Conservation (phyloP, 805 yeast species). For the Metschnikowia peoriensis region DNA sequence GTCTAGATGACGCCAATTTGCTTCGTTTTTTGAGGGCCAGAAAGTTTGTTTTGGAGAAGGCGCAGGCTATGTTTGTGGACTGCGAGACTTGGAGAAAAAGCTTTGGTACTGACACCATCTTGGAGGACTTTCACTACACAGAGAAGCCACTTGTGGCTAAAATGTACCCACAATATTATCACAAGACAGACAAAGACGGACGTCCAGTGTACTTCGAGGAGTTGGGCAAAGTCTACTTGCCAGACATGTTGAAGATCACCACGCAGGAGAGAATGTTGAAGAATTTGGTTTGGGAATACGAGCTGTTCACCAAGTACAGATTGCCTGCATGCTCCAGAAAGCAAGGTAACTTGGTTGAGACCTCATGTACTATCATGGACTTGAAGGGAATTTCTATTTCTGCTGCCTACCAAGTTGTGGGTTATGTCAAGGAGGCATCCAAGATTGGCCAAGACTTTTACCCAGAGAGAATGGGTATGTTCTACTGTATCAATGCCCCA, state of each 20-base stretch:
- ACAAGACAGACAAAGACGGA: slow-evolving; percentile 95
- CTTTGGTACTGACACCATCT: slow-evolving; percentile 82
- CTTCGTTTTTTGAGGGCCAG: slow-evolving; percentile 91
- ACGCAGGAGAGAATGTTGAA: slow-evolving; percentile 94
- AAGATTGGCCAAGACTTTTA: slow-evolving; percentile 94
- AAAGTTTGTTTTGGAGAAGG: slow-evolving; percentile 80
- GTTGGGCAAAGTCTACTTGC: slow-evolving; percentile 84
- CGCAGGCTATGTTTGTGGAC: slow-evolving; percentile 76
- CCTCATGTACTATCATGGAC: slow-evolving; percentile 94
- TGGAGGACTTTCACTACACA: slow-evolving; percentile 84
- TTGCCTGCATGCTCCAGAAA: slow-evolving; percentile 93
- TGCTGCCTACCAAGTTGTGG: slow-evolving; percentile 79
- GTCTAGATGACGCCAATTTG: slow-evolving; percentile 84
- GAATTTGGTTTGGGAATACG: slow-evolving; percentile 97
- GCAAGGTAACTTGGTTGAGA: slow-evolving; percentile 76
- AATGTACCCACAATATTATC: slow-evolving; percentile 95
- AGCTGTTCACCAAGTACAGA: slow-evolving; percentile 78
- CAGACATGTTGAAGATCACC: slow-evolving; percentile 90
- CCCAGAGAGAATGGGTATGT: slow-evolving; percentile 99
- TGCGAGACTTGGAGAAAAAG: slow-evolving; percentile 93
- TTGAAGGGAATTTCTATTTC: slow-evolving; percentile 89
- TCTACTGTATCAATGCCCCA: slow-evolving; percentile 93
- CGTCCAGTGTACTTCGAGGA: slow-evolving; percentile 95
- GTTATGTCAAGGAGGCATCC: slow-evolving; percentile 91
- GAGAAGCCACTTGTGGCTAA: slow-evolving; percentile 89